phyloP scores from a whole-genome alignment of 208 protist species.

The Leishmania aethiopica region DNA sequence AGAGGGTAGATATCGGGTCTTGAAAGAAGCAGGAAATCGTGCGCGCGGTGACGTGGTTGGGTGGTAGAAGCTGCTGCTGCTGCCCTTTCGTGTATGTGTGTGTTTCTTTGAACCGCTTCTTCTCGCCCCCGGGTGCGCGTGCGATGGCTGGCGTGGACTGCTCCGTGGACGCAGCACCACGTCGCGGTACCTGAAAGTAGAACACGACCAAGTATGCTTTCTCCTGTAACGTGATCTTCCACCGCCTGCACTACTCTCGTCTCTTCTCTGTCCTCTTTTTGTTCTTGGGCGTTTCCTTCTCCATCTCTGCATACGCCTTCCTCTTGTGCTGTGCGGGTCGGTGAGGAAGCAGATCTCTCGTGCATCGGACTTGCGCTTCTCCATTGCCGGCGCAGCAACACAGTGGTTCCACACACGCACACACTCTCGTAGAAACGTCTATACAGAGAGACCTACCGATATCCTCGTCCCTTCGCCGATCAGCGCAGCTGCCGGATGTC shows the following conservation, averaged over 20 bases:
- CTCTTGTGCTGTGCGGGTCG: background rate
- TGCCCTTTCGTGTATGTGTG: background rate
- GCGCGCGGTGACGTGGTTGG: background rate
- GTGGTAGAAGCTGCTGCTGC: background rate
- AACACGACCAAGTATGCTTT: background rate
- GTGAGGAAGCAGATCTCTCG: background rate
- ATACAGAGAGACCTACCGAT: background rate
- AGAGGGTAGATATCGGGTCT: background rate
- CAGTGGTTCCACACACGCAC: background rate
- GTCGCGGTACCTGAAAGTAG: no score
- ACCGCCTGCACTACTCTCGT: background rate
- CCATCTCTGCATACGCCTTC: background rate
- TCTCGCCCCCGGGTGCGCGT: background rate
- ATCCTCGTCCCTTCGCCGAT: background rate
- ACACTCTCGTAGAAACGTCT: background rate
- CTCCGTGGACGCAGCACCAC: no score
- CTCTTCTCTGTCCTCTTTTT: conserved; percentile 1
- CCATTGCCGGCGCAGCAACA: background rate
- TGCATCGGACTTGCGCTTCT: background rate
- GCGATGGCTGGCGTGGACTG: background rate
- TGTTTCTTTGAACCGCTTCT: background rate
- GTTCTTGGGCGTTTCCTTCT: background rate
- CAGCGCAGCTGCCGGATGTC: background rate
- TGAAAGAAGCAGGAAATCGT: no score
- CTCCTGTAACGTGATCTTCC: background rate